Base-by-base conservation (phyloP, 805 yeast genomes). In the Grigorovia humatica region DNA sequence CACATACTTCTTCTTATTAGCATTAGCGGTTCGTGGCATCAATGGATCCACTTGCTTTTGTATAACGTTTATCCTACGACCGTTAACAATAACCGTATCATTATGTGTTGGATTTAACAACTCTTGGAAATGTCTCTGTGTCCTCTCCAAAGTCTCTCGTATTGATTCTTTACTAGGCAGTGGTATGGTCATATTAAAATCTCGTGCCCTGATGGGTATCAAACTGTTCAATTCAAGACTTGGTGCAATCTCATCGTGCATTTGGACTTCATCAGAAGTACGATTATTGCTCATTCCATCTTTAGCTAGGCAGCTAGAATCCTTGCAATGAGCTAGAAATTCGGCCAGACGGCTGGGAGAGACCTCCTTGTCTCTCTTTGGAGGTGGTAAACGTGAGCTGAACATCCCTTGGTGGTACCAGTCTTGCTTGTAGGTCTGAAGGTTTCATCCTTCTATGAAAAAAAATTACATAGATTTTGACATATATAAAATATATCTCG, bases 21-120 rank as follows among this genome's bases (percentile, higher is more conserved):
- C 83, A 68, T 83, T 82, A 11, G 35, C 41, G 52, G 81, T 80
- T 0, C 90, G 82, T 0, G 96, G 96, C 40, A 87, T 80, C 77
- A 90, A 76, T 0, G 98, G 98, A 69, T 91, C 98, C 47, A 77
- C 75, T 18, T 52, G 54, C 27, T 57, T 56, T n/a, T 54, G 49
- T 6, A 29, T 51, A 2, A 55, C 48, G 27, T 50, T 46, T 4
- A 51, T 38, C n/a, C 35, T 23, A 23, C 48, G 52, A 4, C 61
- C 62, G 4, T 81, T 80, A 44, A 90, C 80, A 89, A 76, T 4
- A 75, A 69, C 52, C 87, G 67, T 53, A 71, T 72, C 44, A 61
- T 63, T 7, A 55, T 58, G 13, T 60, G 60, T 46, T 70, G 69
- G 76, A 1, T 74, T 74, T 11, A 40, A 8, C 4, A 17, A 4